phyloP scores from a whole-genome alignment of 257 asterid genomes.

The Solanum tarijense region DNA sequence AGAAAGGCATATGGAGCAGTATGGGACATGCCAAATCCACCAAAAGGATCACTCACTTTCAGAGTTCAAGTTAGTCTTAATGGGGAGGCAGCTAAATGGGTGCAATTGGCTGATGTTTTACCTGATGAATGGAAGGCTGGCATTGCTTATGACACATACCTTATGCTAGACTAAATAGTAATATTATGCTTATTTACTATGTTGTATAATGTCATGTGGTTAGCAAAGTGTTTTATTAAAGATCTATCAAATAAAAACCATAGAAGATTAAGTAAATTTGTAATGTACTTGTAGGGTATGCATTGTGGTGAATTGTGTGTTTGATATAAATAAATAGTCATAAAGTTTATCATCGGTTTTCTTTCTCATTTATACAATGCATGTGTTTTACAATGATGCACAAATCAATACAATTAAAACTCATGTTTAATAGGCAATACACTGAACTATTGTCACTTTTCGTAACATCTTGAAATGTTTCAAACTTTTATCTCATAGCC shows the following conservation, averaged over 20 bases:
- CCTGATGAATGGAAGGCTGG: slow-evolving; percentile 68
- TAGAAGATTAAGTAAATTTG: background rate
- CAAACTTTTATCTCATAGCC: no score
- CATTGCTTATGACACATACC: slow-evolving; percentile 42
- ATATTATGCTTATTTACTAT: background rate
- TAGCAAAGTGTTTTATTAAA: background rate
- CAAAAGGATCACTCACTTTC: slow-evolving; percentile 29
- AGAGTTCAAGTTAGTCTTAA: slow-evolving; percentile 24
- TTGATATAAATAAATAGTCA: background rate
- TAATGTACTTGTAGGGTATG: background rate
- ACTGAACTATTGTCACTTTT: no score
- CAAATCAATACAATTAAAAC: background rate
- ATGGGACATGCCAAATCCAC: slow-evolving; percentile 51
- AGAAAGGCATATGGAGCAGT: slow-evolving; percentile 52
- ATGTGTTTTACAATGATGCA: background rate
- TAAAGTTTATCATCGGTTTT: background rate
- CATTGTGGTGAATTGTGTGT: background rate
- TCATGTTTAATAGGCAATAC: background rate
- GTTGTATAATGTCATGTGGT: background rate
- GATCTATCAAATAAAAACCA: background rate
- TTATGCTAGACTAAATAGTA: slow-evolving; percentile 26
- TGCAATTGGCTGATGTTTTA: slow-evolving; percentile 24
- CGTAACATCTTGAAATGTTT: no score
- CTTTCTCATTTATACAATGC: background rate
- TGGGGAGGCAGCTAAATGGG: slow-evolving; percentile 29